Percentiles rank a stretch among this genome's conserved stretches.
Evolutionary conservation across 2,329 filamentous ascomycete species (phyloP).

Genomic region (Microsporum canis): DNA sequence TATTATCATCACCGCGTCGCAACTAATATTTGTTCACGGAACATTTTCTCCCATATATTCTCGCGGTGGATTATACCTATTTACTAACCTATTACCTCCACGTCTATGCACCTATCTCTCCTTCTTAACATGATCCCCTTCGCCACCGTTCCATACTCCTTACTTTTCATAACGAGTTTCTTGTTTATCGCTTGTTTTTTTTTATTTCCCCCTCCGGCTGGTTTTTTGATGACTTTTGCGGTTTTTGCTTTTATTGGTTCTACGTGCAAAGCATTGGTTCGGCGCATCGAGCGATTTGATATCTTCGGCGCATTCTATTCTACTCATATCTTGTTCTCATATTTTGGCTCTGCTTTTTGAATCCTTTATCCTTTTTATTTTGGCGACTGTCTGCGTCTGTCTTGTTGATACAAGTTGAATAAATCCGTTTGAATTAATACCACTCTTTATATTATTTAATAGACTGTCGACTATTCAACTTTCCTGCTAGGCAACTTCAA

Average conservation of each 20-base stretch:
- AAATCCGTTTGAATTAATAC: not conserved
- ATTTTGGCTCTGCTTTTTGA: not conserved
- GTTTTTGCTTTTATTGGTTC: not conserved
- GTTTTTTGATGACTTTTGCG: not conserved
- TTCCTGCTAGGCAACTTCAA: not conserved
- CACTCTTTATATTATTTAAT: not conserved
- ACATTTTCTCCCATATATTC: not conserved
- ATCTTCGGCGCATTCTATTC: not conserved
- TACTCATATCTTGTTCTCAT: not conserved
- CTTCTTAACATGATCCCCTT: not conserved
- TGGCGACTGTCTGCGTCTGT: not conserved
- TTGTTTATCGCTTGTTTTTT: not conserved
- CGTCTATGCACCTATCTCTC: not conserved
- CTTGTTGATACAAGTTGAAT: constrained; percentile 2
- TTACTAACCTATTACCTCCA: not conserved
- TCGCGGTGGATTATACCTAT: not conserved
- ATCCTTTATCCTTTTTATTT: not conserved
- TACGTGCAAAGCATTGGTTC: constrained; percentile 2
- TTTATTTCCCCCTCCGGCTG: not conserved
- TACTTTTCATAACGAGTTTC: not conserved
- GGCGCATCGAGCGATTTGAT: constrained; percentile 5
- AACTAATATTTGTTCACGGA: not conserved
- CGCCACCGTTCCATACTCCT: not conserved
- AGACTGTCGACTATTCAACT: not conserved
- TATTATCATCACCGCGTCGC: not conserved